These are phyloP conservation scores for Venturia nashicola DNA, from an alignment of 2,329 filamentous ascomycete genomes.

Conservation along the genomic window DNA sequence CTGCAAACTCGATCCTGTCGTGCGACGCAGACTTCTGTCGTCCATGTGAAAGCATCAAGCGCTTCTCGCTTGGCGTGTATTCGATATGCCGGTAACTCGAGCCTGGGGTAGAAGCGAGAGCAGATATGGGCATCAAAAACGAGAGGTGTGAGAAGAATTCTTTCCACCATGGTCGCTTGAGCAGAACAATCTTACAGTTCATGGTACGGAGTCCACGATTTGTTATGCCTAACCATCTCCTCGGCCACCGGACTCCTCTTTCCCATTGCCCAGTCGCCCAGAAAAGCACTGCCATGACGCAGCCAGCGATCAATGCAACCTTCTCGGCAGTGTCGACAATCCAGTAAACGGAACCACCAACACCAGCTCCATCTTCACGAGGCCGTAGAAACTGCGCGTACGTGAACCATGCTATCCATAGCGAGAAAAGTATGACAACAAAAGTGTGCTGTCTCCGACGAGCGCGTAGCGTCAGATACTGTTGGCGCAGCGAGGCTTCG, in stretches of 20 bases:
- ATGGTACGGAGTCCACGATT: slow-evolving; percentile 84
- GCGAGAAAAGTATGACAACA: slow-evolving; percentile 65
- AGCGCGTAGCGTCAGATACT: slow-evolving; percentile 82
- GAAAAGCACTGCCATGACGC: slow-evolving; percentile 74
- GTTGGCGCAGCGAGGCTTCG: slow-evolving; percentile 82
- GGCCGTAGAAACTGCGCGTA: slow-evolving; percentile 91
- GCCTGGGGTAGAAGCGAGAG: slow-evolving; percentile 37
- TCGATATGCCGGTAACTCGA: slow-evolving; percentile 71
- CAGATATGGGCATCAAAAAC: slow-evolving; percentile 52
- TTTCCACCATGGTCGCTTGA: slow-evolving; percentile 69
- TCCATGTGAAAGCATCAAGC: slow-evolving; percentile 15
- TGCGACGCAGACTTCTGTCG: slow-evolving; percentile 41
- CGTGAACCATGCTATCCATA: slow-evolving; percentile 75
- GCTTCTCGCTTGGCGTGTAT: slow-evolving; percentile 47
- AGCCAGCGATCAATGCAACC: slow-evolving; percentile 79
- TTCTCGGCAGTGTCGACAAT: slow-evolving; percentile 83
- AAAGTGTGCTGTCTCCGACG: slow-evolving; percentile 86
- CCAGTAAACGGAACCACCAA: slow-evolving; percentile 94
- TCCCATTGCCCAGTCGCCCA: slow-evolving; percentile 98
- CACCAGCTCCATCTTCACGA: slow-evolving; percentile 82
- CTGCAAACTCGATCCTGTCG: slow-evolving; percentile 47
- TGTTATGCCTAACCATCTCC: slow-evolving; percentile 77
- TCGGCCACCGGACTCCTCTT: slow-evolving; percentile 83
- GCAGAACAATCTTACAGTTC: slow-evolving; percentile 92
- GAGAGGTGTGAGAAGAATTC: slow-evolving; percentile 61